phyloP scores from a whole-genome alignment of 306 rosid genomes.

The Fragaria iinumae region DNA sequence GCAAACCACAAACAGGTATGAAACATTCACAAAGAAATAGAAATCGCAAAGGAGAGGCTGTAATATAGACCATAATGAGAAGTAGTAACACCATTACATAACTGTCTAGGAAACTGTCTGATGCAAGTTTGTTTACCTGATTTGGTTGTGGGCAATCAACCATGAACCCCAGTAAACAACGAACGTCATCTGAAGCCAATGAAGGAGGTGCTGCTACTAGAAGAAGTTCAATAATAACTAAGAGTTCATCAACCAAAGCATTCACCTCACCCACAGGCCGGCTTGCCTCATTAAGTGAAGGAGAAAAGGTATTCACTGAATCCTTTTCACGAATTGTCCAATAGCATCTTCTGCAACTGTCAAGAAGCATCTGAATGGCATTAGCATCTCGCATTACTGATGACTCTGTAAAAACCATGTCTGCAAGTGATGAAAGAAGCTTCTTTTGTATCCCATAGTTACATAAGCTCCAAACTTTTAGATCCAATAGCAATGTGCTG shows the following conservation, averaged over 20 bases:
- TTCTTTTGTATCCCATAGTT: constrained; percentile 95
- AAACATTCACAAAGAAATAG: constrained; percentile 1
- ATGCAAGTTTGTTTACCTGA: constrained; percentile 57
- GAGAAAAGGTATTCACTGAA: constrained; percentile 74
- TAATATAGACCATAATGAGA: constrained; percentile 3
- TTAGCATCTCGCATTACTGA: constrained; percentile 93
- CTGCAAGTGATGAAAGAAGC: constrained; percentile 97
- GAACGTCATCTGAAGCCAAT: constrained; percentile 68
- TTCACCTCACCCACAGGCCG: constrained; percentile 91
- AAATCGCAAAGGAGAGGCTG: neutral
- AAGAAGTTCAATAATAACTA: constrained; percentile 88
- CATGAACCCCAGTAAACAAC: constrained; percentile 82
- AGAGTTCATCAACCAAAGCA: constrained; percentile 96
- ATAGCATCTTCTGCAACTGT: constrained; percentile 91
- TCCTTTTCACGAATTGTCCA: constrained; percentile 85
- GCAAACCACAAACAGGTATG: neutral
- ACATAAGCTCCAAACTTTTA: constrained; percentile 93
- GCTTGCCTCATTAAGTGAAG: constrained; percentile 54
- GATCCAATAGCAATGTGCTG: constrained; percentile 73
- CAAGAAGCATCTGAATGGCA: constrained; percentile 96
- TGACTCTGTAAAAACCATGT: constrained; percentile 92
- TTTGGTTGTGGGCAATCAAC: constrained; percentile 92
- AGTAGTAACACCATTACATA: constrained; percentile 3
- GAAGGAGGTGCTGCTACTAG: constrained; percentile 78
- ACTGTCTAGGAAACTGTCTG: constrained; percentile 19